phyloP scores from a whole-genome alignment of 2,329 filamentous ascomycete species.

The Akanthomyces uredinophilus region DNA sequence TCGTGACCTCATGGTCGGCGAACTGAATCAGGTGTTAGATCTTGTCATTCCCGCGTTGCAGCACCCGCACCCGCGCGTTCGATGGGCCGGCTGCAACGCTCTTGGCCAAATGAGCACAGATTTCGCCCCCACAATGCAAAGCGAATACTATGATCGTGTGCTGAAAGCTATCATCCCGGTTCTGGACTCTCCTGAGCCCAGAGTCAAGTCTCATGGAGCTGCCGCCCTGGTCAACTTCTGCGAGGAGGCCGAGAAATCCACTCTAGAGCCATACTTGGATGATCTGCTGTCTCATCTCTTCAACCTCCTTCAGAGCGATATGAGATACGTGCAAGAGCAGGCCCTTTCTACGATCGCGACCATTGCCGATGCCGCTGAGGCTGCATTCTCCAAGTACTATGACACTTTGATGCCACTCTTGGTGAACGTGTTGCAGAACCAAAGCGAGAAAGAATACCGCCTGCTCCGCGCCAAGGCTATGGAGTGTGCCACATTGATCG shows the following conservation, averaged over 20 bases:
- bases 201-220: constrained; percentile 93
- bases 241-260: constrained; percentile 90
- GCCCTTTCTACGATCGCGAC: constrained; percentile 96
- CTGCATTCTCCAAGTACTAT: constrained; percentile 92
- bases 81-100: constrained; percentile 96
- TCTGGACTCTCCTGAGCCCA: constrained; percentile 80
- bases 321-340: constrained; percentile 96
- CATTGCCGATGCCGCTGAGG: constrained; percentile 96
- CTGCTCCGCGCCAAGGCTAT: constrained; percentile 93
- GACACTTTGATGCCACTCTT: constrained; percentile 92
- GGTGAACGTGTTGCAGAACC: constrained; percentile 80
- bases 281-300: constrained; percentile 80
- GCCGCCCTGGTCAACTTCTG: constrained; percentile 99
- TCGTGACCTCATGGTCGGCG: constrained; percentile 89
- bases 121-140: constrained; percentile 96
- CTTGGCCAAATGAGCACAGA: constrained; percentile 99
- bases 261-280: constrained; percentile 89
- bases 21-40: constrained; percentile 88
- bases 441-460: constrained; percentile 90
- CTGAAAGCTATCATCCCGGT: constrained; percentile 90
- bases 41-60: constrained; percentile 88
- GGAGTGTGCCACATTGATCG: constrained; percentile 96
- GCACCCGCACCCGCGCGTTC: constrained; percentile 87
- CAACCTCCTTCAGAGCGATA: constrained; percentile 80
- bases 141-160: constrained; percentile 84